Evolutionary conservation across 129 eudicot species (phyloP), one percentile per base, ranked within the genome.

Genomic region (Arctium minus): DNA sequence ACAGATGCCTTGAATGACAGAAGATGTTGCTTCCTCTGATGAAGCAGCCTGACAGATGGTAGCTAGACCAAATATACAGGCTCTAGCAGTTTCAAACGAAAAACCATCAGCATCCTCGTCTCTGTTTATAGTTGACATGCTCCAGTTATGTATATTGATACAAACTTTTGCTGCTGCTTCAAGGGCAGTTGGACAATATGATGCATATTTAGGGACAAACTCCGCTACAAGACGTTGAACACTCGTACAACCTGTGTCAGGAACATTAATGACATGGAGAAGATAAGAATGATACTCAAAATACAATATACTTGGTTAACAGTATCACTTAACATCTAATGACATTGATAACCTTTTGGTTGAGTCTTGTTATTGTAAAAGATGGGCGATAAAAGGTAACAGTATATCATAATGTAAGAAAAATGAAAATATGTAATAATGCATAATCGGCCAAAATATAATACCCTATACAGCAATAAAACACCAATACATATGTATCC

Each of bases 181-280:
- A 74, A 96, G 96, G 73, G 99, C 98, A 64, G 90, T 91, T 38
- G 98, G 99, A 81, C 97, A 96, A 74, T 85, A 87, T 85, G 92
- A 73, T 39, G 94, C 98, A 85, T 90, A 96, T 74, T 89, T 89
- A 27, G 98, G 97, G 75, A 96, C 89, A 67, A 86, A 80, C 56
- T 90, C 97, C 29, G 97, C 97, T 50, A 90, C 92, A 75, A 93
- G 86, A 56, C 99, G 96, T 62, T 90, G 91, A 73, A 88, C 91
- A 86, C 98, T 91, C 5, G 82, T 70, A 88, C 96, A 89, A 50
- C 98, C 99, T 96, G 95, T 88, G 72, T 75, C 50, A 18, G 36
- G 68, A 88, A 72, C 78, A 79, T 65, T 32, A 50, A 72, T n/a
- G 62, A 30, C 53, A 74, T 18, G 48, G n/a, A 30, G 46, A 39